Percentiles rank a stretch among this genome's conserved stretches.
These are phyloP conservation scores for Cytidiella melzeri DNA, from an alignment of 768 basidiomycete genomes.

Conservation along the genomic window DNA sequence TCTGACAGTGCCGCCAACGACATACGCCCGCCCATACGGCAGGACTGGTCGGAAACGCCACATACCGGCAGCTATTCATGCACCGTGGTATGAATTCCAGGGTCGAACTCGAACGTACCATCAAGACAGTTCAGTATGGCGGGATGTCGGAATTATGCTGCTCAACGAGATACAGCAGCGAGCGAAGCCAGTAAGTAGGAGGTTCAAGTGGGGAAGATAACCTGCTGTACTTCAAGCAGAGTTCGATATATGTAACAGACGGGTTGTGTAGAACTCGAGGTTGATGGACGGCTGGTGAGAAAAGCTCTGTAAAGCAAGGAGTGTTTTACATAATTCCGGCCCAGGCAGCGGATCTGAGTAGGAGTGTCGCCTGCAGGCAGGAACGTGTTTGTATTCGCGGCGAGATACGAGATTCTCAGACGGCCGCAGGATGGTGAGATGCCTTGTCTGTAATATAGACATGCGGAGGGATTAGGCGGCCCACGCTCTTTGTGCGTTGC, in stretches of 20 bases:
- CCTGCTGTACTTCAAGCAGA: not conserved
- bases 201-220: not conserved
- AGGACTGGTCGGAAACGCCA: not conserved
- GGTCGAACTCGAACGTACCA: not conserved
- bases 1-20: not conserved
- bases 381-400: slow-evolving; percentile 23
- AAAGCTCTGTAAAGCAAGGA: not conserved
- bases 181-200: not conserved
- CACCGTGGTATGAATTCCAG: not conserved
- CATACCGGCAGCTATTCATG: not conserved
- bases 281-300: slow-evolving; percentile 14
- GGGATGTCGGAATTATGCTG: not conserved
- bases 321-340: slow-evolving; percentile 22
- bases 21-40: not conserved
- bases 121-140: not conserved
- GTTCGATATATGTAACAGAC: not conserved
- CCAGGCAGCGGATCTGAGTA: slow-evolving; percentile 19
- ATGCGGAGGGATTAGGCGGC: slow-evolving; percentile 20
- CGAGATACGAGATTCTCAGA: slow-evolving; percentile 13
- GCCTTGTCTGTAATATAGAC: slow-evolving; percentile 18
- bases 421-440: slow-evolving; percentile 19
- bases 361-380: slow-evolving; percentile 26
- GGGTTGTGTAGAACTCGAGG: slow-evolving; percentile 2
- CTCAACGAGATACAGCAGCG: not conserved
- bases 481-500: slow-evolving; percentile 24